These are phyloP conservation scores for Klebsormidium nitens DNA, from an alignment of 139 green algal genomes.

Conservation along the genomic window DNA sequence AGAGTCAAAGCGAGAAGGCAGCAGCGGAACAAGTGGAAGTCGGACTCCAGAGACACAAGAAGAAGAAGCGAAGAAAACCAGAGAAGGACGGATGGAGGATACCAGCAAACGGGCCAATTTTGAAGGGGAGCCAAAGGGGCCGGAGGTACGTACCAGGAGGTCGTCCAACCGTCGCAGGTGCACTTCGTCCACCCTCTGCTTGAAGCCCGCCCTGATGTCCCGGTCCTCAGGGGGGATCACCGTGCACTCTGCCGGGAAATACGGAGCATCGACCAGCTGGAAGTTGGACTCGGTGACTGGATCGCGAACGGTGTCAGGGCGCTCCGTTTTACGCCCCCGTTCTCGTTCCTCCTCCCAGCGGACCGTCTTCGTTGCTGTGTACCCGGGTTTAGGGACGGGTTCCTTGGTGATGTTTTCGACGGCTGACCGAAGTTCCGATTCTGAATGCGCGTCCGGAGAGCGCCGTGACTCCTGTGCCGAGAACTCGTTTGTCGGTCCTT, in stretches of 20 bases:
- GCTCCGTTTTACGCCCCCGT: background rate
- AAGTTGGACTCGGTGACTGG: background rate
- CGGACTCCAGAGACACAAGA: background rate
- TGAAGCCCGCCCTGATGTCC: background rate
- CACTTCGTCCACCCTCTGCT: background rate
- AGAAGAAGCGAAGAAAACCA: background rate
- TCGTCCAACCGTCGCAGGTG: background rate
- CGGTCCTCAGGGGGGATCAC: background rate
- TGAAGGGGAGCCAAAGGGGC: too few species aligned
- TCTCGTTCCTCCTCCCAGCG: background rate
- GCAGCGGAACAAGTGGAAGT: background rate
- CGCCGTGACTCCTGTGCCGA: too few species aligned
- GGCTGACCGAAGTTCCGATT: too few species aligned
- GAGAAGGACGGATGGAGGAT: background rate
- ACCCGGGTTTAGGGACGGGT: too few species aligned
- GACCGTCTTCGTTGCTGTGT: background rate
- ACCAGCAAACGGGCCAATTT: background rate
- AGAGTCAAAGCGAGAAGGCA: background rate
- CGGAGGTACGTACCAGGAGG: slow-evolving; percentile 4
- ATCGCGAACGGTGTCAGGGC: background rate
- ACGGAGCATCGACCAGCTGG: background rate
- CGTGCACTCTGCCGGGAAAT: too few species aligned
- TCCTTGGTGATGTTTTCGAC: too few species aligned
- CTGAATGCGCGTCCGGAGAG: too few species aligned
- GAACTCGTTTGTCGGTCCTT: too few species aligned